Base-by-base conservation (phyloP, 257 asterid genomes). In the Solanum chaucha region DNA sequence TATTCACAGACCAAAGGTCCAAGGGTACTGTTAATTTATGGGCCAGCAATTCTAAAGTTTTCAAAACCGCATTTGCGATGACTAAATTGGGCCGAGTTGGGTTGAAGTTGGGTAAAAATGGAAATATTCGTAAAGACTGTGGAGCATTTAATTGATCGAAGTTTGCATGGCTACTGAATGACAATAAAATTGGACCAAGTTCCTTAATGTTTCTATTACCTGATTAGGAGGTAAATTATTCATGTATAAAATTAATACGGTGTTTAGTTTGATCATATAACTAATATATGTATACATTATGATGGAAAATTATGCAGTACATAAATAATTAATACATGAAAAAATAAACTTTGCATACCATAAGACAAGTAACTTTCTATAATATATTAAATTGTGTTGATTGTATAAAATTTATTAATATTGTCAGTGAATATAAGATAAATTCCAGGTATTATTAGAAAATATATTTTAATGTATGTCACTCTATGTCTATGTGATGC, bases 41-140 rank as follows among this genome's bases (percentile, higher is more conserved):
- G 98, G 98, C 99, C 38, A 26, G 67, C 2, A 78, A 87, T 28
- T 13, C 87, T 0, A 83, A 24, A 6, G 93, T 92, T 51, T 96
- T 95, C 86, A 87, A 93, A 4, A 28, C 34, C 5, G 89, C 96
- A 1, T 93, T 96, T 7, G 95, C 95, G 17, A 92, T 94, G 8
- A 95, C 96, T 1, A 94, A 93, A 41, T 51, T 96, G 93, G 98
- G 98, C 24, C 94, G 97, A 90, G 93, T 96, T 74, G 4, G 90
- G 92, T 10, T 68, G 3, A 1, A 80, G 93, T 96, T 74, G 4
- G 91, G 92, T 10, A 73, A 4, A 1, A 80, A 88, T 40, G 99
- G 97, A 3, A 96, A 96, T 86, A 95, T 96, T 51, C 97, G 96
- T 8, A 67, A 92, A 17, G 97, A 96, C 34, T 94, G 98, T n/a